phyloP scores from a whole-genome alignment of 352 stramenopile species.

The Aphanomyces invadans region DNA sequence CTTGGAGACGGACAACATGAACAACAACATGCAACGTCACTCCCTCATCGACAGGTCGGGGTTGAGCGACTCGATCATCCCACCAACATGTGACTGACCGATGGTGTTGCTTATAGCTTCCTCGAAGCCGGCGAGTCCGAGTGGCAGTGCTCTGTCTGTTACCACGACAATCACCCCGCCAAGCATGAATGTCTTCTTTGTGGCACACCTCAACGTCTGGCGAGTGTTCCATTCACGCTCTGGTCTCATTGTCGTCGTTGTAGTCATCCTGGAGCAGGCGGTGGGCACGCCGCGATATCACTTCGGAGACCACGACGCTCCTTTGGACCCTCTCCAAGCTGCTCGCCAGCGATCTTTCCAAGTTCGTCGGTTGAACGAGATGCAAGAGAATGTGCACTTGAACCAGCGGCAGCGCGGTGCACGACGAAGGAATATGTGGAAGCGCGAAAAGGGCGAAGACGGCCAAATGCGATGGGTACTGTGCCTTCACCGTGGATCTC shows the following conservation, averaged over 20 bases:
- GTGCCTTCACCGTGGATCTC: no score
- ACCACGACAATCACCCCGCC: conserved; percentile 76
- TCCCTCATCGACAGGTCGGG: conserved; percentile 63
- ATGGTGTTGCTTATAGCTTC: conserved; percentile 31
- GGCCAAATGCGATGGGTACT: conserved; percentile 70
- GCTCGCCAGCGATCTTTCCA: conserved; percentile 70
- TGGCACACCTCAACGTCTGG: conserved; percentile 56
- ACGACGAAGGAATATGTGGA: conserved; percentile 64
- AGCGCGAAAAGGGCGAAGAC: conserved; percentile 60
- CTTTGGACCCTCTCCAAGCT: conserved; percentile 29
- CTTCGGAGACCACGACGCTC: background rate
- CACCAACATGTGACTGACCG: background rate
- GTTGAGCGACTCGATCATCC: background rate
- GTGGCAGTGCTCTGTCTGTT: conserved; percentile 79
- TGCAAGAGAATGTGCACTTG: conserved; percentile 46
- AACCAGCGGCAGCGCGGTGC: conserved; percentile 69
- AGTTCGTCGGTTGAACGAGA: conserved; percentile 61
- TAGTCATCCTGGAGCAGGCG: conserved; percentile 63
- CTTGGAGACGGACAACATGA: conserved; percentile 56
- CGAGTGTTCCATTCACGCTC: background rate
- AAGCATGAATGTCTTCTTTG: conserved; percentile 80
- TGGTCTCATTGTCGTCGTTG: background rate
- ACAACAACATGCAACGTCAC: conserved; percentile 84
- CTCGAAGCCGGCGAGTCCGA: conserved; percentile 59
- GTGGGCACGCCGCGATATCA: conserved; percentile 30